These are phyloP conservation scores for Sanghuangporus weigelae DNA, from an alignment of 1,284 basidiomycete species.

Conservation along the genomic window DNA sequence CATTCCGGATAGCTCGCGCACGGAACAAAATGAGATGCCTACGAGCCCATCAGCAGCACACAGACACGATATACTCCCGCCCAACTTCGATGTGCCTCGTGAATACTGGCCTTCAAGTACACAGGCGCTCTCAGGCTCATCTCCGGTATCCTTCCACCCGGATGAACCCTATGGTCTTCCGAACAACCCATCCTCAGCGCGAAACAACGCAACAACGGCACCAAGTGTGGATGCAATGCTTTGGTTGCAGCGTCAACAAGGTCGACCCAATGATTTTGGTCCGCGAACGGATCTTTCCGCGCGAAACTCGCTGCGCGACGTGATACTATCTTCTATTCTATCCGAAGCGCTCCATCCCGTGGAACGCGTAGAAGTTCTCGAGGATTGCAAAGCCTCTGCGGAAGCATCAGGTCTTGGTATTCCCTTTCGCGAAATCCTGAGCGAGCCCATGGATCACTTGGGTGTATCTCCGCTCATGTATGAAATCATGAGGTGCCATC, in stretches of 20 bases:
- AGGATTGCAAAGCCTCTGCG: slow-evolving; percentile 6
- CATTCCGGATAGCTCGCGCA: no score
- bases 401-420: slow-evolving; percentile 9
- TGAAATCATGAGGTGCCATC: slow-evolving; percentile 11
- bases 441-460: slow-evolving; percentile 13
- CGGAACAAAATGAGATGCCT: background rate
- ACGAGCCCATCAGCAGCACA: background rate
- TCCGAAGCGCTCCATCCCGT: background rate
- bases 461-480: slow-evolving; percentile 14
- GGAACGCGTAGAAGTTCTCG: slow-evolving; percentile 9
- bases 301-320: slow-evolving; percentile 10
- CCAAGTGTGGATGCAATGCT: no score
- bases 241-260: no score
- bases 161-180: no score
- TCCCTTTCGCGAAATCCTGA: slow-evolving; percentile 14
- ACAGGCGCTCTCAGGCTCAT: no score
- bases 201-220: no score
- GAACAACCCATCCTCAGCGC: no score
- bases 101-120: slow-evolving; percentile 1
- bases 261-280: no score
- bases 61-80: background rate
- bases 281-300: slow-evolving; percentile 5
- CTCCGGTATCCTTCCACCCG: no score
- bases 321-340: slow-evolving; percentile 8
- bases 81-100: background rate